Evolutionary conservation across 306 rosid species (phyloP).

Genomic region (Vigna trinervia): DNA sequence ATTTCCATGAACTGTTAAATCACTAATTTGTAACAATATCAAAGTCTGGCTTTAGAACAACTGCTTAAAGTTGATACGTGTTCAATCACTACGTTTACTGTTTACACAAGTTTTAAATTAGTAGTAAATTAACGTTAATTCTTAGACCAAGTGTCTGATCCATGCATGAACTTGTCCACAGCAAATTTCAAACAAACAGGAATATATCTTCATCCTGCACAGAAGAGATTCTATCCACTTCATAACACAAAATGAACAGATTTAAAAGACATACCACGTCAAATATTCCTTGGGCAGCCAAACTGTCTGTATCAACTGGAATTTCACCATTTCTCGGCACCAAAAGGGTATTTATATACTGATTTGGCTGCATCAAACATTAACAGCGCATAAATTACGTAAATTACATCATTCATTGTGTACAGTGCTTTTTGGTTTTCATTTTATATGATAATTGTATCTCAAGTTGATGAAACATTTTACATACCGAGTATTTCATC

Average conservation of each 20-base stretch:
- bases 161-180: slow-evolving; percentile 27
- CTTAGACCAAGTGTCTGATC: slow-evolving; percentile 22
- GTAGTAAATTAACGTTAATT: slow-evolving; percentile 11
- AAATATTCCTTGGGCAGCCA: slow-evolving; percentile 78
- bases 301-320: slow-evolving; percentile 61
- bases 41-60: slow-evolving; percentile 11
- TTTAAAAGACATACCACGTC: slow-evolving; percentile 72
- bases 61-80: neutral
- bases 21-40: slow-evolving; percentile 8
- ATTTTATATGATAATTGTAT: slow-evolving; percentile 19
- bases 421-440: neutral
- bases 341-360: slow-evolving; percentile 76
- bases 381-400: slow-evolving; percentile 22
- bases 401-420: slow-evolving; percentile 1
- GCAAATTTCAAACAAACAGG: slow-evolving; percentile 3
- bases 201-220: slow-evolving; percentile 10
- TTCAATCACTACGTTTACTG: neutral
- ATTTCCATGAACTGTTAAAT: slow-evolving; percentile 12
- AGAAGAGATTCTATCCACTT: slow-evolving; percentile 16
- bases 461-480: slow-evolving; percentile 10
- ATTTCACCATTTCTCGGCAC: slow-evolving; percentile 78
- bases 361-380: slow-evolving; percentile 66
- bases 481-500: slow-evolving; percentile 13
- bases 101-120: slow-evolving; percentile 8
- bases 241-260: slow-evolving; percentile 27